Evolutionary conservation across 108 stramenopile genomes (phyloP).

Genomic region (Epipyxis sp.): DNA sequence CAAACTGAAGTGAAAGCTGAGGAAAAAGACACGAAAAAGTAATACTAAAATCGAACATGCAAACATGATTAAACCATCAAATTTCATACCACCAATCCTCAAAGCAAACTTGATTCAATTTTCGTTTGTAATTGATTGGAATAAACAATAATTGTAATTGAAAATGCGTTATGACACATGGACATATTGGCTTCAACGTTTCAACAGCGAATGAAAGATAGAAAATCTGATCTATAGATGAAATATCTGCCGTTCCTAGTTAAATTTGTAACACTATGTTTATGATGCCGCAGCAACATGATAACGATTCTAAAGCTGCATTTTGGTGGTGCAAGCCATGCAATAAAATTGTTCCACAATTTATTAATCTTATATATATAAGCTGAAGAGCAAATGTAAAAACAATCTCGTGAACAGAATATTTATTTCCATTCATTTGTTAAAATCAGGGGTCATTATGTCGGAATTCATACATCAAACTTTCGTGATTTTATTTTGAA

Average conservation of each 20-base stretch:
- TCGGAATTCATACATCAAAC: conserved; percentile 95
- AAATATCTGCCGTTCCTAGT: conserved; percentile 4
- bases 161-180: not conserved
- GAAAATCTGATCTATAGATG: too few species aligned
- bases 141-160: not conserved
- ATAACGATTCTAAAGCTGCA: not conserved
- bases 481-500: conserved; percentile 99
- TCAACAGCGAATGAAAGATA: conserved; percentile 29
- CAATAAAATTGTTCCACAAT: not conserved
- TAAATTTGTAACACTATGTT: not conserved
- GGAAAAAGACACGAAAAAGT: conserved; percentile 29
- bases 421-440: not conserved
- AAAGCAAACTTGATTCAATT: not conserved
- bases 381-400: not conserved
- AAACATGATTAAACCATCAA: too few species aligned
- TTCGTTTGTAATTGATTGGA: not conserved
- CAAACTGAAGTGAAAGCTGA: conserved; percentile 34
- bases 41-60: too few species aligned
- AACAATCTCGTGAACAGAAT: not conserved
- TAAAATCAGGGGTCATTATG: conserved; percentile 85
- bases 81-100: not conserved
- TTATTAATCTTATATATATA: not conserved
- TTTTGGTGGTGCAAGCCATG: not conserved
- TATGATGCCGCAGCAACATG: not conserved
- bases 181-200: not conserved